Base-by-base conservation (phyloP, 495 filamentous ascomycete species). In the Xylaria sp. region DNA sequence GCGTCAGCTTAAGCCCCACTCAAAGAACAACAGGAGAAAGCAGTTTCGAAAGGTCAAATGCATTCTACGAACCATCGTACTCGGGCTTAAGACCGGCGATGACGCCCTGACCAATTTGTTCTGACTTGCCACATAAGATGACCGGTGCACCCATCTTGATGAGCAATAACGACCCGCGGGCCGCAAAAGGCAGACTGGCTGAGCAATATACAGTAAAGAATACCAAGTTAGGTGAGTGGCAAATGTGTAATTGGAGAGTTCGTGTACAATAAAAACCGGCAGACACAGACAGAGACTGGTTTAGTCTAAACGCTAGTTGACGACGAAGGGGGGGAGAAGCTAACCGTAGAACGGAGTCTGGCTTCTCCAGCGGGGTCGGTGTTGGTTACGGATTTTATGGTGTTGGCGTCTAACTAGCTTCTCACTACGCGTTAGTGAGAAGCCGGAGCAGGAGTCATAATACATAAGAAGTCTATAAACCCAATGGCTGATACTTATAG, bases 61-160 rank as follows among this genome's bases (percentile, higher is more conserved):
- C 2, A 11, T 55, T 37, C 15, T 11, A 70, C 70, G 21, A 73
- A 78, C 79, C 72, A 71, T 80, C 77, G 67, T 77, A 79, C 67
- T 80, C 78, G n/a, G 79, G 79, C 52, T 79, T 71, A 37, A 80
- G 72, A 52, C 64, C 71, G 48, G 73, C 77, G 21, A 76, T 78
- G 44, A 80, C 79, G 33, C 40, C 69, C 17, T 62, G 75, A 17
- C 74, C 77, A 50, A 81, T 71, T 19, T 72, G 50, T 43, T 76
- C 72, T 26, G 70, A 63, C 55, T 71, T 71, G 46, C 79, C 79
- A 44, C 78, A 79, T 52, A 75, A 17, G 24, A 81, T 76, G 9
- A 81, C 46, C 43, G 79, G 79, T 35, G 46, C 66, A 37, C 64
- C 71, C 71, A 72, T 72, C 29, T 69, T 69, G 71, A 17, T 69